Evolutionary conservation across 192 early-diverging fungal species (phyloP), one percentile per base, ranked within the genome.

Genomic region (Thamnidium elegans): DNA sequence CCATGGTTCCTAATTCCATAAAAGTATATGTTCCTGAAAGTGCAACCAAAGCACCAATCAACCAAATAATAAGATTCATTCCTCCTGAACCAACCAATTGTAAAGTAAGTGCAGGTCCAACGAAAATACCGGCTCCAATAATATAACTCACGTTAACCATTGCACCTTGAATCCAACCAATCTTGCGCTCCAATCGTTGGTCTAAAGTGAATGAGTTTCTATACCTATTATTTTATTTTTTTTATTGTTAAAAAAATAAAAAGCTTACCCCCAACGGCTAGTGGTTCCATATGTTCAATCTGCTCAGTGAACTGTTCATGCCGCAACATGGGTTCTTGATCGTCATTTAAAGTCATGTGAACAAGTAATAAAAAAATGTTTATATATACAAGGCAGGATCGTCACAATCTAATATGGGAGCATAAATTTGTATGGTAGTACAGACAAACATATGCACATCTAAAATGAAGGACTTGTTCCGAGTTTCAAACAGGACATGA

Each of bases 1-100:
- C 71, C 71, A 72, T 72, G 7, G 71, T 72, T 9, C 71, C 71
- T 19, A 72, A 53, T 39, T 72, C 71, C 39, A 58, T 50, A 63
- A 67, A 72, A 0, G 71, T 64, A 11, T 43, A 55, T 13, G 59
- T 54, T 7, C 71, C 71, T 0, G 61, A 54, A 19, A 67, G 11
- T 9, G 60, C 50, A 19, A 63, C 63, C 8, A 62, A 43, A 3
- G 71, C 66, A 36, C 65, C 71, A 8, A 67, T 39, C 0, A 64
- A 3, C 71, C 71, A 72, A 6, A 72, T 44, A 20, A 72, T 50
- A 2, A 72, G 43, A 23, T 63, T 72, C 71, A 72, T 72, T 43
- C 60, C 71, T 23, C 71, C 71, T 3, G 71, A 72, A 4, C 71
- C 71, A 19, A 63, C 55, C n/a, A 63, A 45, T 19, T 62, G 48